Evolutionary conservation across 495 filamentous ascomycete species (phyloP).

Genomic region (Penicillium paradoxum): DNA sequence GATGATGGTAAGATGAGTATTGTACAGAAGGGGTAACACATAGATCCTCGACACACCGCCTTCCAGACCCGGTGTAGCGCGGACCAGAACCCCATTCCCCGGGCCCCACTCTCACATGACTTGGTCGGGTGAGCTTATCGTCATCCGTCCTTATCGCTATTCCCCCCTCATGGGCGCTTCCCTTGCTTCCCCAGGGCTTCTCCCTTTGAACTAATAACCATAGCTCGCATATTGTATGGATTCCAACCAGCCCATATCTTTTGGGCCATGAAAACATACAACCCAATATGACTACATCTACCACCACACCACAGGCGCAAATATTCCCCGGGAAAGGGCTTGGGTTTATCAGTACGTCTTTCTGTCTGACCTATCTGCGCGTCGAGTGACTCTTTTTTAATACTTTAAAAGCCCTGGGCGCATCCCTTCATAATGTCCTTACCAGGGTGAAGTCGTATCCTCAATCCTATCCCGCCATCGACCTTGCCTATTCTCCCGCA

Average conservation of each 20-base stretch:
- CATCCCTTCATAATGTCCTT: constrained; percentile 83
- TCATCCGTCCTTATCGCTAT: constrained; percentile 15
- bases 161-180: not conserved
- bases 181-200: not conserved
- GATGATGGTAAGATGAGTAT: too few species aligned
- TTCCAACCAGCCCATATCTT: not conserved
- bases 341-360: constrained; percentile 66
- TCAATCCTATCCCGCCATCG: constrained; percentile 72
- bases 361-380: not conserved
- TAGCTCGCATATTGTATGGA: not conserved
- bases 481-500: constrained; percentile 66
- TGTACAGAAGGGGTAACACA: too few species aligned
- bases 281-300: constrained; percentile 41
- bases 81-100: too few species aligned
- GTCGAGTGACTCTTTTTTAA: constrained; percentile 19
- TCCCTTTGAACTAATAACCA: not conserved
- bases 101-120: constrained; percentile 39
- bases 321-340: constrained; percentile 72
- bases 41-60: too few species aligned
- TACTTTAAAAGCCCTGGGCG: constrained; percentile 63
- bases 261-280: constrained; percentile 11
- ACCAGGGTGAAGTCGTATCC: constrained; percentile 80
- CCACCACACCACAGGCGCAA: constrained; percentile 49
- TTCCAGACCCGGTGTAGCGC: too few species aligned
- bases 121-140: constrained; percentile 8